Base-by-base conservation (phyloP, 176 grass and related monocot genomes). In the Hordeum marinum region DNA sequence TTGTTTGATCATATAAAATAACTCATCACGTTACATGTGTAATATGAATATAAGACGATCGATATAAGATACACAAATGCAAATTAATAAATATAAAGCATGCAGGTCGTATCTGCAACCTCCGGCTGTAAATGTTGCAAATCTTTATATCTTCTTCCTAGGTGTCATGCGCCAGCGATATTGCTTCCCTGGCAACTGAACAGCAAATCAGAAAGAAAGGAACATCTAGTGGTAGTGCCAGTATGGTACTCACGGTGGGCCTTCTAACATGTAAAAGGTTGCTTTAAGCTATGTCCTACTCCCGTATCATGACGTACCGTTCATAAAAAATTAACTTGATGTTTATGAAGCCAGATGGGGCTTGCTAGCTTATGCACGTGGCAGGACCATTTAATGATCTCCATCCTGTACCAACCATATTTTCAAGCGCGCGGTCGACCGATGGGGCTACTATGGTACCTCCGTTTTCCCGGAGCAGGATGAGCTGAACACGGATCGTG, bases 401-500 rank as follows among this genome's bases (percentile, higher is more conserved):
- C 36, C 23, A 70, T 23, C 5, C 1, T 5, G n/a, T 32, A 3
- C 37, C 55, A 83, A 83, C 68, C 11, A 83, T 10, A 75, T 75
- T 75, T 63, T 50, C 57, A 83, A 14, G 68, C 68, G 67, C 67
- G 9, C 66, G 18, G 21, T 69, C 66, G 21, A 18, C 66, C 61
- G 18, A 68, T 67, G 29, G 66, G 37, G 35, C 29, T 18, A 70
- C 63, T n/a, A 65, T 32, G 27, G 6, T 65, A 58, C 21, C 8
- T 39, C 71, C 58, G 42, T 63, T 11, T 46, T 29, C 11, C n/a
- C 23, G 14, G 58, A 11, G 68, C 57, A 81, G 6, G 42, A 37
- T 25, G 85, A 81, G 42, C 18, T 20, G 29, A 74, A 81, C 27
- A 34, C 68, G 85, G 85, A 86, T 74, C 85, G 29, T 20, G 11